Evolutionary conservation across 768 basidiomycete genomes (phyloP), one percentile per base, ranked within the genome.

Genomic region (Plicaturopsis crispa): DNA sequence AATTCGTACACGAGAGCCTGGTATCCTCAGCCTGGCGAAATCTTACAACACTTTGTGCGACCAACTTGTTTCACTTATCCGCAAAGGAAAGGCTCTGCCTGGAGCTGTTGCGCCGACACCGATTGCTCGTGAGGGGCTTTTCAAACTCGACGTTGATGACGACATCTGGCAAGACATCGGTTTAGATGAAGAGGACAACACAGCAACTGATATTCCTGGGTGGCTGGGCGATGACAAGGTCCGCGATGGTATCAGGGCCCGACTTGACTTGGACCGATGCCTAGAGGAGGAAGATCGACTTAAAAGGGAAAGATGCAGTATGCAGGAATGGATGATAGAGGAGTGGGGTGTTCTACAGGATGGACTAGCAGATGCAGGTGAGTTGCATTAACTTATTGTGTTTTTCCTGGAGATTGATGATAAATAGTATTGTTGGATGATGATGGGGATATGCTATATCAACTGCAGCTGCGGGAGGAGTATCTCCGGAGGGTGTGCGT

Each of bases 61-160:
- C 4, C 38, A 50, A 6, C 38, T 66, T 35, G 35, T 12, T 14
- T 34, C 36, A 2, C 31, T 57, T 1, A 58, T 60, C 16, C 24
- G 24, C 1, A 14, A 38, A 4, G 14, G 32, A 12, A 42, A 46
- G 24, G 59, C 60, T 5, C 59, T 60, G 1, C 23, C 17, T 3
- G 42, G 48, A 20, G 52, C 56, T 10, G 10, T 49, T 8, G 36
- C 42, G 0, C 63, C 61, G 11, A 30, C 36, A 4, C 36, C 36
- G 5, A 58, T 64, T 23, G 40, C 46, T 1, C 19, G 19, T 10
- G 36, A 49, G 10, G 43, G 46, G 1, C 32, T 66, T 3, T 66
- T 54, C 31, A 39, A 41, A 2, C 47, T 66, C 0, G 61, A 64
- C 48, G 57, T 66, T 21, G 61, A 63, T 49, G 59, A 61, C 43